Base-by-base conservation (phyloP, 768 basidiomycete species). In the Plicaturopsis crispa region DNA sequence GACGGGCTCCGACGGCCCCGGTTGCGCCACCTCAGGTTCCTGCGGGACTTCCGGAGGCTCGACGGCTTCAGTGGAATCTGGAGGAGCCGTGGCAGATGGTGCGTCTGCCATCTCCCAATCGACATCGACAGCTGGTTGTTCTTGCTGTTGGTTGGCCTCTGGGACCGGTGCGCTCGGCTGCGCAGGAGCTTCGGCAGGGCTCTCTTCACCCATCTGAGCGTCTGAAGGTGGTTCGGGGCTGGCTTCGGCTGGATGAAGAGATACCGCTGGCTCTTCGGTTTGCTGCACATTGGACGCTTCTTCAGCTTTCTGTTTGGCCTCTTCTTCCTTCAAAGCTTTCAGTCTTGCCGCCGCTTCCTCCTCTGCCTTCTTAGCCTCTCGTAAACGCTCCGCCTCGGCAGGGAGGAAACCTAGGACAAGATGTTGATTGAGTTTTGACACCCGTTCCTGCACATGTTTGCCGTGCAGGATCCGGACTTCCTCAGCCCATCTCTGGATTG, bases 401-500 rank as follows among this genome's bases (percentile, higher is more conserved):
- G 93, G 93, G 22, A 94, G 69, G 23, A 97, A 65, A 4, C 78
- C 73, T 24, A 92, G 59, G 17, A 75, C 58, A 33, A 90, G 64
- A 51, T 92, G 87, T 48, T 83, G 82, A 19, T 68, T 64, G 11
- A 96, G 53, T 48, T 77, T 85, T 17, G 59, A 66, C 14, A 78
- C 67, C 14, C 89, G 73, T 41, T 85, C 80, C 8, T 70, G 57
- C 6, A 80, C 74, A 42, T 84, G 83, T 46, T 79, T 78, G 12
- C 85, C 82, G 41, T 90, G 80, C 17, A 87, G 61, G 22, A 87
- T 79, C 52, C 84, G 87, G 43, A 76, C 78, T 57, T 94, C 92
- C 53, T 94, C 91, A 1, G 74, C 65, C 93, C 93, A 97, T 41
- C 93, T 75, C 50, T 89, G 85, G 21, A 81, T 54, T 1, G 92